phyloP scores from a whole-genome alignment of 129 eudicot genomes.

The Ambrosia artemisiifolia region DNA sequence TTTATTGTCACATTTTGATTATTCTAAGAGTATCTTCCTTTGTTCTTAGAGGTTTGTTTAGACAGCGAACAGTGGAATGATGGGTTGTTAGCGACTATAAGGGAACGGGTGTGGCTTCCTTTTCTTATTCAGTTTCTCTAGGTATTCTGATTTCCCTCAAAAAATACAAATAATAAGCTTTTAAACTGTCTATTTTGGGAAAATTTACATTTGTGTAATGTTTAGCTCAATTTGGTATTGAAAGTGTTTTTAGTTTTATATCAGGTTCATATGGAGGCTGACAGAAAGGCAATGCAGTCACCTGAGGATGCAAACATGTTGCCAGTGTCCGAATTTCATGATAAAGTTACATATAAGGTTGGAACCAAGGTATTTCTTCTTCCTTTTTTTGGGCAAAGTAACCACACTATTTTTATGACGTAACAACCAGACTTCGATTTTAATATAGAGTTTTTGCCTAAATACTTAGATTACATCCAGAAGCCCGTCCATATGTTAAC shows the following conservation, averaged over 20 bases:
- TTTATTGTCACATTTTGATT: slow-evolving; percentile 7
- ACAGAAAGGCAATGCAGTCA: slow-evolving; percentile 61
- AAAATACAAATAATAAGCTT: not conserved
- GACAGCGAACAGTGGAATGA: slow-evolving; percentile 96
- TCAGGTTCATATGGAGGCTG: slow-evolving; percentile 97
- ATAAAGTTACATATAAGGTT: slow-evolving; percentile 74
- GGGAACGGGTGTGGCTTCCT: slow-evolving; percentile 72
- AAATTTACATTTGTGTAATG: too few relatives aligned
- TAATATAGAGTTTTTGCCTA: not conserved
- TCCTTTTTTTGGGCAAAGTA: too few relatives aligned
- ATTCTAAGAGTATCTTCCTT: slow-evolving; percentile 16
- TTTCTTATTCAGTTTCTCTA: not conserved
- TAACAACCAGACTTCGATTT: not conserved
- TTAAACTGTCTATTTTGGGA: not conserved
- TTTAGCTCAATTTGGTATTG: not conserved
- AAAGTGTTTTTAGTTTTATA: too few relatives aligned
- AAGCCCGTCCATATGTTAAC: not conserved
- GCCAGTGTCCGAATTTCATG: slow-evolving; percentile 41
- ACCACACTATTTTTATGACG: not conserved
- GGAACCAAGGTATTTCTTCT: slow-evolving; percentile 66
- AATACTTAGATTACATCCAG: not conserved
- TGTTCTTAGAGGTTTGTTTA: slow-evolving; percentile 54
- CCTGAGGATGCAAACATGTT: slow-evolving; percentile 41
- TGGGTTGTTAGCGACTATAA: slow-evolving; percentile 86
- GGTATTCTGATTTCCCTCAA: not conserved